A percentile compares a stretch with the other conserved stretches of the same genome.
Evolutionary conservation across 331 rosid genomes (phyloP).

Genomic region (Saraca asoca): DNA sequence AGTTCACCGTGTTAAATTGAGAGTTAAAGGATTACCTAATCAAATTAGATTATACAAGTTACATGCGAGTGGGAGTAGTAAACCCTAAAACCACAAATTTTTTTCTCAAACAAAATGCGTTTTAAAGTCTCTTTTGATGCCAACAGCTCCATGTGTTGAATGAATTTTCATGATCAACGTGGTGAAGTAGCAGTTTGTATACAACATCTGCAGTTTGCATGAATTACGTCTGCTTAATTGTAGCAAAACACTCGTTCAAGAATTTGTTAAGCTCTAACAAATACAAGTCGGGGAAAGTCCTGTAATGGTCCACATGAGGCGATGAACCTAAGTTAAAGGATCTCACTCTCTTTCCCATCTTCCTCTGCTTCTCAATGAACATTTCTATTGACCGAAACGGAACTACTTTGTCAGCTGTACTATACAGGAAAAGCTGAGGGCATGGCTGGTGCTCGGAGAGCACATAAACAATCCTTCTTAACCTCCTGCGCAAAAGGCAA

Average conservation of each 20-base stretch:
- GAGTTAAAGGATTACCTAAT: too few relatives aligned
- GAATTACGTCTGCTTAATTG: conserved; percentile 25
- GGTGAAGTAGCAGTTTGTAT: neutral
- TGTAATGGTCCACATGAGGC: conserved; percentile 88
- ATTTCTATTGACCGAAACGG: conserved; percentile 66
- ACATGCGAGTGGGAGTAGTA: too few relatives aligned
- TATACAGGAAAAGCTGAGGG: conserved; percentile 91
- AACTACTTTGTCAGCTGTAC: conserved; percentile 79
- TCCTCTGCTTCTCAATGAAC: conserved; percentile 70
- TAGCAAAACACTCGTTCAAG: conserved; percentile 61
- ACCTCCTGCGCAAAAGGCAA: conserved; percentile 59
- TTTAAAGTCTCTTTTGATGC: too few relatives aligned
- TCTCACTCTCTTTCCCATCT: conserved; percentile 54
- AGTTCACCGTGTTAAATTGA: too few relatives aligned
- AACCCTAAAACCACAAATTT: too few relatives aligned
- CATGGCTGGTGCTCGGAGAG: conserved; percentile 61
- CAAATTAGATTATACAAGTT: too few relatives aligned
- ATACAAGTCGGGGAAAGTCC: conserved; percentile 68
- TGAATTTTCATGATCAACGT: neutral
- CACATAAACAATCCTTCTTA: conserved; percentile 53
- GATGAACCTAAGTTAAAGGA: conserved; percentile 70
- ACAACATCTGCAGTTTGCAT: conserved; percentile 10
- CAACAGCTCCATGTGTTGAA: too few relatives aligned
- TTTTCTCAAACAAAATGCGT: too few relatives aligned
- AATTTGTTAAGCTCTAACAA: conserved; percentile 57